Conservation (phyloP, 495 filamentous ascomycete genomes). For the Lindgomyces ingoldianus region DNA sequence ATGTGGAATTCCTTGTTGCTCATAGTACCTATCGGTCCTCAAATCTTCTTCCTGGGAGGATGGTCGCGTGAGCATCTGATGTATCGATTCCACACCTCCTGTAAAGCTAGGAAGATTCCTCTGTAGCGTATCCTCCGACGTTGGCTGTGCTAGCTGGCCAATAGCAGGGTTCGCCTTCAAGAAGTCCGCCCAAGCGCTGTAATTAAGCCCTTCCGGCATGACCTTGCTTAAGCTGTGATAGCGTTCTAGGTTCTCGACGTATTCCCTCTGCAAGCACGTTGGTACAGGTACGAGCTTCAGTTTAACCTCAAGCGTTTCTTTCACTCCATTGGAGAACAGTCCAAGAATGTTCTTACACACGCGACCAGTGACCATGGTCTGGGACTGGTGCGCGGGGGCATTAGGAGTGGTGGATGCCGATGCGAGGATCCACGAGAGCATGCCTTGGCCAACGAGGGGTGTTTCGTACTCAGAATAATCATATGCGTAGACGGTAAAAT, state of each 20-base stretch:
- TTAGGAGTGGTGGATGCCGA: constrained; percentile 34
- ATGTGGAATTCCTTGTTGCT: constrained; percentile 24
- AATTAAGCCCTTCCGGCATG: constrained; percentile 65
- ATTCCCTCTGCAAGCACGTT: constrained; percentile 69
- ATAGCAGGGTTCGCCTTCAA: constrained; percentile 42
- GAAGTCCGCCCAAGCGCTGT: constrained; percentile 59
- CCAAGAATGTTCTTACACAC: constrained; percentile 82
- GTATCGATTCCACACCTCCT: constrained; percentile 31
- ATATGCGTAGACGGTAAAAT: constrained; percentile 95
- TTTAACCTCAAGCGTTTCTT: constrained; percentile 93
- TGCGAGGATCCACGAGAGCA: constrained; percentile 85
- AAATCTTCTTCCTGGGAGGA: background rate
- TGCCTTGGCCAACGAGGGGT: constrained; percentile 91
- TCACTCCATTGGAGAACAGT: constrained; percentile 77
- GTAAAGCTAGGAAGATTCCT: background rate
- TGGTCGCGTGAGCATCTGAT: constrained; percentile 34
- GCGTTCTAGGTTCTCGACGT: constrained; percentile 63
- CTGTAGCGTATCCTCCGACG: background rate
- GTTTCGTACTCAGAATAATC: constrained; percentile 94
- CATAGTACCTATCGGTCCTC: background rate
- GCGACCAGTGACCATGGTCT: constrained; percentile 83
- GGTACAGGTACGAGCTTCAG: constrained; percentile 80
- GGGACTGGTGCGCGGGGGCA: constrained; percentile 59
- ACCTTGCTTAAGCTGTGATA: constrained; percentile 62
- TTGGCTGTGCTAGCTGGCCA: constrained; percentile 25